Conservation (phyloP, 176 grass and related monocot genomes). For the Melocanna baccifera region DNA sequence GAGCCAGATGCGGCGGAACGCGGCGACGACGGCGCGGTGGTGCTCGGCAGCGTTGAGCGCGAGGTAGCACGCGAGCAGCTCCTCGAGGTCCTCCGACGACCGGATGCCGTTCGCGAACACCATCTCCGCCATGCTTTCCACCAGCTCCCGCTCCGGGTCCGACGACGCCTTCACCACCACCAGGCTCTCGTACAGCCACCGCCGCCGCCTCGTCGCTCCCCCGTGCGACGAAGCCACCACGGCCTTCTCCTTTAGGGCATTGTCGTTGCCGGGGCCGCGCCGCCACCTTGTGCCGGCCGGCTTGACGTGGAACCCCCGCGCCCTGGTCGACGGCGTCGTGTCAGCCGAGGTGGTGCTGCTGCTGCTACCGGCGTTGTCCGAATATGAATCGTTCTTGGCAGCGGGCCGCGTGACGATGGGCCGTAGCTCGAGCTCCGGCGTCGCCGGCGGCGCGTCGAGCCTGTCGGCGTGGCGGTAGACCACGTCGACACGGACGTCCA, state of each 20-base stretch:
- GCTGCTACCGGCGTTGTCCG: slow-evolving; percentile 3
- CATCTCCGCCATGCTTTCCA: slow-evolving; percentile 91
- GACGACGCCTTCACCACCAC: slow-evolving; percentile 72
- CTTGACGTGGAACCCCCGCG: slow-evolving; percentile 40
- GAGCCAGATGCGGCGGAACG: slow-evolving; percentile 59
- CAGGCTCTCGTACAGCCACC: slow-evolving; percentile 68
- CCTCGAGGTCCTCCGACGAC: slow-evolving; percentile 62
- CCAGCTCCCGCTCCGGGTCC: slow-evolving; percentile 73
- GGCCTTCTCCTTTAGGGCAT: neutral
- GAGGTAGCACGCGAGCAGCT: slow-evolving; percentile 85
- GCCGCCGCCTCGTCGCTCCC: neutral
- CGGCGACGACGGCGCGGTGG: slow-evolving; percentile 54
- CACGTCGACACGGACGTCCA: slow-evolving; percentile 41
- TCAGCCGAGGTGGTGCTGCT: slow-evolving; percentile 32
- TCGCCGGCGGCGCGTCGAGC: slow-evolving; percentile 43
- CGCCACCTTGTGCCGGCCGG: neutral
- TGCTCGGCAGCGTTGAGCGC: slow-evolving; percentile 84
- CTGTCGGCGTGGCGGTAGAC: slow-evolving; percentile 27
- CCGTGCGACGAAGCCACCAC: neutral
- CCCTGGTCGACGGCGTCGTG: slow-evolving; percentile 47
- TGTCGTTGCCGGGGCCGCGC: neutral
- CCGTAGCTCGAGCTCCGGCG: slow-evolving; percentile 66
- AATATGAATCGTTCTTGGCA: neutral
- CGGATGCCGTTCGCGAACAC: slow-evolving; percentile 56
- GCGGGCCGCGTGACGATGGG: slow-evolving; percentile 60